Evolutionary conservation across 2,329 filamentous ascomycete species (phyloP).

Genomic region (Pleoardoris graminearum): DNA sequence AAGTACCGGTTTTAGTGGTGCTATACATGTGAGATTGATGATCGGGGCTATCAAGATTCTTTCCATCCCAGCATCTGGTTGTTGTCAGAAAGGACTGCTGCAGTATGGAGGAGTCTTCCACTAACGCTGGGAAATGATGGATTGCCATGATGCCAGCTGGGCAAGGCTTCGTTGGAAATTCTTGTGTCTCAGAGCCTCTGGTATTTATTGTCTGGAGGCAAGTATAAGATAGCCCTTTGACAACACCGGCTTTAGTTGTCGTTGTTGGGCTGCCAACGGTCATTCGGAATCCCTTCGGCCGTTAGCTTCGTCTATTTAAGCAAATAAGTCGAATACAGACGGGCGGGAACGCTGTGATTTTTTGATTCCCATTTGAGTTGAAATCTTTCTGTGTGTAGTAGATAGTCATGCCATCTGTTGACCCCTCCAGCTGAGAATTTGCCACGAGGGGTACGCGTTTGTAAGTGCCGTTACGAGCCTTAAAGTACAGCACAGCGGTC

Average conservation of each 20-base stretch:
- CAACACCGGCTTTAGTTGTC: conserved; percentile 3
- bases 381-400: conserved; percentile 17
- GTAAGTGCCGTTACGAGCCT: conserved; percentile 37
- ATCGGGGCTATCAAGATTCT: conserved; percentile 48
- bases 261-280: conserved; percentile 13
- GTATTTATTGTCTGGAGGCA: conserved; percentile 10
- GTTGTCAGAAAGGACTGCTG: background rate
- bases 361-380: conserved; percentile 9
- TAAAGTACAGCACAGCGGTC: conserved; percentile 35
- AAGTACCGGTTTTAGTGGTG: conserved; percentile 38
- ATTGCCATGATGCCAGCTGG: conserved; percentile 20
- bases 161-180: conserved; percentile 16
- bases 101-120: background rate
- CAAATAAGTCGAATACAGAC: too few species aligned
- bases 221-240: background rate
- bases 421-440: conserved; percentile 16
- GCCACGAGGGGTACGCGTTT: conserved; percentile 40
- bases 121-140: conserved; percentile 21
- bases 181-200: conserved; percentile 18
- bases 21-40: conserved; percentile 69
- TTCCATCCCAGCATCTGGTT: conserved; percentile 16
- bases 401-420: conserved; percentile 23
- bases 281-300: conserved; percentile 18
- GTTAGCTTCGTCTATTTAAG: background rate
- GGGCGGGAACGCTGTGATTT: conserved; percentile 61